Evolutionary conservation across 352 stramenopile species (phyloP).

Genomic region (Phytophthora fragariaefolia): DNA sequence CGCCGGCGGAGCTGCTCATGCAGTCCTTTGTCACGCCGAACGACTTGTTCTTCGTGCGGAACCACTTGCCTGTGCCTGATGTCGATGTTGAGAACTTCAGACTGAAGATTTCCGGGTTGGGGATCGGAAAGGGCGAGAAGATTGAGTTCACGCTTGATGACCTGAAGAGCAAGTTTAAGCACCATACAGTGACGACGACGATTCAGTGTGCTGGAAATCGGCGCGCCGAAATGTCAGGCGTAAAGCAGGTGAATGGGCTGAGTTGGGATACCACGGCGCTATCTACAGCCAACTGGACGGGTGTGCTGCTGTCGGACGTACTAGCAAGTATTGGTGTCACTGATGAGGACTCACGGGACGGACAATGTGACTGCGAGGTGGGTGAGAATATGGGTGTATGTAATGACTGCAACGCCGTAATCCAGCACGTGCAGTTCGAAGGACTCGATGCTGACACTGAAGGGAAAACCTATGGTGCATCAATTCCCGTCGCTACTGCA

Average conservation of each 20-base stretch:
- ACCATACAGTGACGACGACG: slow-evolving; percentile 93
- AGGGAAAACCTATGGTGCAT: slow-evolving; percentile 87
- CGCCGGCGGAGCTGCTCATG: slow-evolving; percentile 92
- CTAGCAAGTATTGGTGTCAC: slow-evolving; percentile 88
- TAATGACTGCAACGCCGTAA: slow-evolving; percentile 69
- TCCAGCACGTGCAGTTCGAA: slow-evolving; percentile 89
- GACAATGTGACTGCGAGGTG: slow-evolving; percentile 60
- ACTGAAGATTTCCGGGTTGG: slow-evolving; percentile 75
- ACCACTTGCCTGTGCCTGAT: slow-evolving; percentile 97
- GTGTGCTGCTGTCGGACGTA: slow-evolving; percentile 94
- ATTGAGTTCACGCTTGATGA: slow-evolving; percentile 79
- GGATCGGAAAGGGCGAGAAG: slow-evolving; percentile 52
- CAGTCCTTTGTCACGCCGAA: slow-evolving; percentile 96
- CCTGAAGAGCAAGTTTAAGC: slow-evolving; percentile 93
- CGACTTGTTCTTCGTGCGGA: slow-evolving; percentile 97
- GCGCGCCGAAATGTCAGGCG: slow-evolving; percentile 92
- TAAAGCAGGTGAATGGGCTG: slow-evolving; percentile 90
- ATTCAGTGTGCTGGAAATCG: slow-evolving; percentile 98
- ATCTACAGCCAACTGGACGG: slow-evolving; percentile 95
- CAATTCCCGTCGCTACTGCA: slow-evolving; percentile 94
- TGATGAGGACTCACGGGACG: slow-evolving; percentile 64
- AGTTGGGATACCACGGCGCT: slow-evolving; percentile 91
- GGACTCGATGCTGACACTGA: slow-evolving; percentile 84
- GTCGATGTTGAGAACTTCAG: slow-evolving; percentile 68
- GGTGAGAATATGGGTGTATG: slow-evolving; percentile 61